Base-by-base conservation (phyloP, 345 rosid genomes). In the Eucalyptus sp. region DNA sequence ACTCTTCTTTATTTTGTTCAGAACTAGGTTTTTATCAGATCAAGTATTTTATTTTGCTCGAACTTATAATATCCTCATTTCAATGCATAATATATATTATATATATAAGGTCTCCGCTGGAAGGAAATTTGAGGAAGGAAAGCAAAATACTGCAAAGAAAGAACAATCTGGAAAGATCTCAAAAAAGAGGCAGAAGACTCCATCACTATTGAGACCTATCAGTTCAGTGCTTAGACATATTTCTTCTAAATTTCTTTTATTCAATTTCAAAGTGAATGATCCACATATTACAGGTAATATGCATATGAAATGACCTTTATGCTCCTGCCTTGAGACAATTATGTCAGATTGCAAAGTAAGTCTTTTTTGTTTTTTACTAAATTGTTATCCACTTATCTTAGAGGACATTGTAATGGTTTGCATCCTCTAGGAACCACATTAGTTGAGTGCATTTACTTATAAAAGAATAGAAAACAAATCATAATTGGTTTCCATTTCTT, bases 261-360 rank as follows among this genome's bases (percentile, higher is more conserved):
- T 33, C 84, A 37, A 44, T 29, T 16, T 62, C 46, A 13, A 7
- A 52, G 86, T 76, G 84, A 79, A 85, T 43, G 86, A 86, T 68
- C 79, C 44, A 87, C 17, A 89, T 52, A 89, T 18, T 93, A 90
- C 88, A 95, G 97, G 92, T 96, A 51, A 95, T 95, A 86, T 95
- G 98, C 92, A 95, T 95, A 91, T 96, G 99, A 86, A 97, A 97
- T 92, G 98, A 97, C 91, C 94, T 96, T 37, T 97, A 97, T 91
- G 96, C 96, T 51, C 98, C 97, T 89, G 98, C 95, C 86, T 93
- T 96, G 89, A 94, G 98, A 90, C 97, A 96, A 88, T 91, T 97
- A 90, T 98, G 99, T 87, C 98, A 96, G 89, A 92, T 96, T 90
- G 99, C 99, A 44, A 95, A 95, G 97, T 96, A 94, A 93, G 98